phyloP scores from a whole-genome alignment of 2,329 filamentous ascomycete species.

The Stagonosporopsis chrysanthemi region DNA sequence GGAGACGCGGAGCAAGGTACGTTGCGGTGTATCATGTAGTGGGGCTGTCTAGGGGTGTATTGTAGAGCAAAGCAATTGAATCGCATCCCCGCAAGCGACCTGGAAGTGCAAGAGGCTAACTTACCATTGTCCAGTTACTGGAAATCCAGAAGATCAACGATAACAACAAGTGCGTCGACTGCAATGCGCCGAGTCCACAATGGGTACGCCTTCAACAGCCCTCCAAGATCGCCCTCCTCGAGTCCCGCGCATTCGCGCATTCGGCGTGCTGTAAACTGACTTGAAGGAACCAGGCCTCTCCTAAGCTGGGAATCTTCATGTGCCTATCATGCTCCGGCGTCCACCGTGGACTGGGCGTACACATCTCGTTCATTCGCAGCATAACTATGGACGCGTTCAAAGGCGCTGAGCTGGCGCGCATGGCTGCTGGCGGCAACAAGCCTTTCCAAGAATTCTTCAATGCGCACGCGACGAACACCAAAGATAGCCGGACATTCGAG shows the following conservation, averaged over 20 bases:
- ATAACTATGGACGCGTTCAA: constrained; percentile 99
- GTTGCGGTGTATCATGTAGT: constrained; percentile 21
- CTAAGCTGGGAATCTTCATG: constrained; percentile 99
- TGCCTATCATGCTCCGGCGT: constrained; percentile 95
- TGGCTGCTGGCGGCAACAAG: constrained; percentile 91
- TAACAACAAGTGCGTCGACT: constrained; percentile 94
- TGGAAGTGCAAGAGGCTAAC: constrained; percentile 22
- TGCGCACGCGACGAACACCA: constrained; percentile 54
- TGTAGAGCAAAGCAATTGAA: neutral
- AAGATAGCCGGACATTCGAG: constrained; percentile 69
- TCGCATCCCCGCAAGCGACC: neutral
- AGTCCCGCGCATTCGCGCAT: constrained; percentile 13
- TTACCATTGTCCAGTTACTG: constrained; percentile 68
- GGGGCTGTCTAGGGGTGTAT: constrained; percentile 19
- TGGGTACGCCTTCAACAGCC: constrained; percentile 70
- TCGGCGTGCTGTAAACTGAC: constrained; percentile 25
- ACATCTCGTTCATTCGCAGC: constrained; percentile 97
- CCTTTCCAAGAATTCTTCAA: constrained; percentile 90
- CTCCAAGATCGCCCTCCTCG: neutral
- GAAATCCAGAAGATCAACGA: constrained; percentile 88
- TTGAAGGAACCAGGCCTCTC: constrained; percentile 65
- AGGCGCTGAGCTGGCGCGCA: constrained; percentile 86
- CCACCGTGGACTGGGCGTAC: constrained; percentile 92
- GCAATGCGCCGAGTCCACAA: constrained; percentile 93
- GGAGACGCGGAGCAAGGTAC: constrained; percentile 92